These are phyloP conservation scores for Raphanus raphanistrum DNA, from an alignment of 345 rosid species.

Conservation along the genomic window DNA sequence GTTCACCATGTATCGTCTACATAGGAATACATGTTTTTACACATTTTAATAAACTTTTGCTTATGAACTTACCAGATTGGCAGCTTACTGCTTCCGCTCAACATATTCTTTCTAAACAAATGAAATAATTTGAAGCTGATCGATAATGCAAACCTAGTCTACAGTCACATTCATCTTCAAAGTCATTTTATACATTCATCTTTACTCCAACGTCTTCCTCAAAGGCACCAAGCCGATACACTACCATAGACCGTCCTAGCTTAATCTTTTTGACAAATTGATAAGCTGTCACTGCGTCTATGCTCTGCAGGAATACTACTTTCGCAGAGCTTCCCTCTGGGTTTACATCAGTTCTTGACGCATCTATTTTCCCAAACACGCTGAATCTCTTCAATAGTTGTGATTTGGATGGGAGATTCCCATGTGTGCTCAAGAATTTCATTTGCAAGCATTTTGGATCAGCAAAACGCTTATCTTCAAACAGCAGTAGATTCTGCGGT, in stretches of 20 bases:
- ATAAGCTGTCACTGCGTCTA: slow-evolving; percentile 39
- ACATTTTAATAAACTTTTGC: no score
- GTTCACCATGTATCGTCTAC: no score
- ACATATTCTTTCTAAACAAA: neutral
- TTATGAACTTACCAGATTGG: neutral
- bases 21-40: no score
- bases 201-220: slow-evolving; percentile 16
- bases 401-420: slow-evolving; percentile 29
- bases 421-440: slow-evolving; percentile 32
- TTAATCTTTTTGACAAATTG: slow-evolving; percentile 38
- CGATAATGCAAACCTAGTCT: neutral
- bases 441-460: slow-evolving; percentile 36
- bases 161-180: neutral
- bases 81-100: slow-evolving; percentile 10
- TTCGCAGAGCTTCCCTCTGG: slow-evolving; percentile 18
- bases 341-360: slow-evolving; percentile 30
- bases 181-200: slow-evolving; percentile 4
- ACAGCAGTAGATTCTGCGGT: neutral
- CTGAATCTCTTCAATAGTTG: slow-evolving; percentile 37
- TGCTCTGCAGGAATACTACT: slow-evolving; percentile 35
- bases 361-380: slow-evolving; percentile 39
- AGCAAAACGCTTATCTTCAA: neutral
- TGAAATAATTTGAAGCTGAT: neutral
- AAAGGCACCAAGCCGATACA: slow-evolving; percentile 17
- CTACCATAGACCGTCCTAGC: slow-evolving; percentile 25